These are phyloP conservation scores for Hypoxylon sp. DNA, from an alignment of 2,329 filamentous ascomycete species.

Conservation along the genomic window DNA sequence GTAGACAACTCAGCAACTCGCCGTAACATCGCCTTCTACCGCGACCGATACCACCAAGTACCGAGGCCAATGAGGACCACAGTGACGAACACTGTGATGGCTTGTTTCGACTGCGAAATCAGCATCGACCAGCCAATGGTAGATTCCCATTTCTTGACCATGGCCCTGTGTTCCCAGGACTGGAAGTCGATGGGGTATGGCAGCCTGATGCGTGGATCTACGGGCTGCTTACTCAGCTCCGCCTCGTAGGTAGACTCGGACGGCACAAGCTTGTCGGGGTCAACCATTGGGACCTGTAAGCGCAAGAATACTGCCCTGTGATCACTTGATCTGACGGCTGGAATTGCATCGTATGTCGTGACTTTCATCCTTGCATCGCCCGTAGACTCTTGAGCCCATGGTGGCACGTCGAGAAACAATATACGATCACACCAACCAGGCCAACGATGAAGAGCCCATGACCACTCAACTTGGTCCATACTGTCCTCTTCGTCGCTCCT, in stretches of 20 bases:
- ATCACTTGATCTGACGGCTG: conserved; percentile 86
- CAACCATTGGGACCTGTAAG: conserved; percentile 73
- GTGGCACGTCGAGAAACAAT: conserved; percentile 77
- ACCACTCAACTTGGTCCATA: conserved; percentile 67
- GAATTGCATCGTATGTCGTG: conserved; percentile 80
- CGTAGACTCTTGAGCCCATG: conserved; percentile 60
- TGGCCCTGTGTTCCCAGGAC: conserved; percentile 65
- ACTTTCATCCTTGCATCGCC: conserved; percentile 61
- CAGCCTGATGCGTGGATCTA: conserved; percentile 55
- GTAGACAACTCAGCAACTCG: conserved; percentile 13
- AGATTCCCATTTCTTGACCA: conserved; percentile 53
- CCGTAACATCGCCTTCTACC: conserved; percentile 44
- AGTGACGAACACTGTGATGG: conserved; percentile 62
- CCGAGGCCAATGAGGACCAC: conserved; percentile 60
- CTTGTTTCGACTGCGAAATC: conserved; percentile 68
- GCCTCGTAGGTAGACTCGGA: conserved; percentile 43
- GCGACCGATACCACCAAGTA: conserved; percentile 61
- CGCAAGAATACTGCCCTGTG: conserved; percentile 87
- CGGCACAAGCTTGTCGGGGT: conserved; percentile 58
- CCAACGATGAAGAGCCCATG: conserved; percentile 86
- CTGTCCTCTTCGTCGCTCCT: conserved; percentile 50
- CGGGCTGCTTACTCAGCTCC: conserved; percentile 31
- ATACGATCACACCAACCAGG: conserved; percentile 96
- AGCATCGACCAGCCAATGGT: conserved; percentile 69
- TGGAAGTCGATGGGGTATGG: conserved; percentile 69